phyloP scores from a whole-genome alignment of 2,329 filamentous ascomycete species.

The Apiospora marii region DNA sequence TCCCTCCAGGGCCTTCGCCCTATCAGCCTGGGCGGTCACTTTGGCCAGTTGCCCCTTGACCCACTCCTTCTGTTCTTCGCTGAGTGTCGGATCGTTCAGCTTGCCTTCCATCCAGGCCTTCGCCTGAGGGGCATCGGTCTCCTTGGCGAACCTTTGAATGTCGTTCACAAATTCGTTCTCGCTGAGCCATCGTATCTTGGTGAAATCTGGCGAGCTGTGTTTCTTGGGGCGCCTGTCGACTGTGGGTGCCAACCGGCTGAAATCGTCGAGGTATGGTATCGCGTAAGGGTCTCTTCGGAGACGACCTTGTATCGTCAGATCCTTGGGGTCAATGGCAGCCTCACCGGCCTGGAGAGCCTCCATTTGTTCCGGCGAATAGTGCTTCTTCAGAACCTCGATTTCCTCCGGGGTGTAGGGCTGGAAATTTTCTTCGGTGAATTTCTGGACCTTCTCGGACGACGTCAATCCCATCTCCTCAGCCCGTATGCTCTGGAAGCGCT shows the following conservation, averaged over 20 bases:
- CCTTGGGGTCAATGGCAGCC: slow-evolving; percentile 74
- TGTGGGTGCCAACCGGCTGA: slow-evolving; percentile 77
- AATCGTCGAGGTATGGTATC: slow-evolving; percentile 82
- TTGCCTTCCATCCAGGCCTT: slow-evolving; percentile 16
- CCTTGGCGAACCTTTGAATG: slow-evolving; percentile 36
- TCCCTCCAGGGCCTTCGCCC: not conserved
- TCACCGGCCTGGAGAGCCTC: slow-evolving; percentile 84
- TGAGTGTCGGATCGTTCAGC: slow-evolving; percentile 17
- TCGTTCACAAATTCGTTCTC: slow-evolving; percentile 52
- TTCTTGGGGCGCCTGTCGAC: slow-evolving; percentile 73
- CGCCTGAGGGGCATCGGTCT: slow-evolving; percentile 20
- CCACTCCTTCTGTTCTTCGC: slow-evolving; percentile 19
- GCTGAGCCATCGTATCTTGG: slow-evolving; percentile 44
- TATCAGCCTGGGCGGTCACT: not conserved
- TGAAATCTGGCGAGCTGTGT: slow-evolving; percentile 52
- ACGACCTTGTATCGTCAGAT: slow-evolving; percentile 77
- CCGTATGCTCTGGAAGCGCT: slow-evolving; percentile 61
- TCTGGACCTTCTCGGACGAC: slow-evolving; percentile 51
- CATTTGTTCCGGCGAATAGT: slow-evolving; percentile 84
- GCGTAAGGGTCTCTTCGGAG: slow-evolving; percentile 76
- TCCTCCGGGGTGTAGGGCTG: slow-evolving; percentile 74
- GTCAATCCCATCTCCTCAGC: slow-evolving; percentile 60
- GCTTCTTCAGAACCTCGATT: slow-evolving; percentile 65
- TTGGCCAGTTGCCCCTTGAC: not conserved
- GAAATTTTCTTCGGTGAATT: slow-evolving; percentile 58